These are phyloP conservation scores for Xylariaceae sp. DNA, from an alignment of 2,329 filamentous ascomycete genomes.

Conservation along the genomic window DNA sequence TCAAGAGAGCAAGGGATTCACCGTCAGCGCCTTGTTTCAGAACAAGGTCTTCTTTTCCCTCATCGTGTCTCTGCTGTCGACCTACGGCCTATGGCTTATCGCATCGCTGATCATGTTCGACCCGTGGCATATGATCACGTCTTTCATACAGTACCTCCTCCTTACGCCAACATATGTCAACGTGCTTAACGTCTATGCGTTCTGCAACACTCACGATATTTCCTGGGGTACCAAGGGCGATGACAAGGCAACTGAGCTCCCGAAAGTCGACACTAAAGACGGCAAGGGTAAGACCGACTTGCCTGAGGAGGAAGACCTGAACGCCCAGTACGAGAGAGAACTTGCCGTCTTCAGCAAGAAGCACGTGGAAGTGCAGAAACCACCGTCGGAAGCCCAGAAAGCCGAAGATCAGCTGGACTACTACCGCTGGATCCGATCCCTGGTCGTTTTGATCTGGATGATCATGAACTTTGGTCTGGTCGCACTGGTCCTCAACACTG, in stretches of 20 bases:
- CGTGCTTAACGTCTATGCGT: slow-evolving; percentile 97
- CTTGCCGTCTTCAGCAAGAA: slow-evolving; percentile 67
- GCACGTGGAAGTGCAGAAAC: slow-evolving; percentile 61
- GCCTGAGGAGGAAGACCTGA: slow-evolving; percentile 88
- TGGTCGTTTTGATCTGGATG: slow-evolving; percentile 93
- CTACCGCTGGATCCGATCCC: slow-evolving; percentile 90
- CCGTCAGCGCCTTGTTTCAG: slow-evolving; percentile 64
- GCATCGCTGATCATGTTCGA: slow-evolving; percentile 93
- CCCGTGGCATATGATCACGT: slow-evolving; percentile 99
- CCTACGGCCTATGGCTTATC: slow-evolving; percentile 87
- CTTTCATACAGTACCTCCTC: slow-evolving; percentile 87
- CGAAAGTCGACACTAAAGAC: slow-evolving; percentile 81
- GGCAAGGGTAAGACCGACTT: slow-evolving; percentile 89
- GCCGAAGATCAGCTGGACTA: slow-evolving; percentile 93
- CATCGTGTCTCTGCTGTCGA: slow-evolving; percentile 85
- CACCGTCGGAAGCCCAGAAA: slow-evolving; percentile 44
- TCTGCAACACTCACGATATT: slow-evolving; percentile 97
- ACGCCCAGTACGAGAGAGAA: slow-evolving; percentile 89
- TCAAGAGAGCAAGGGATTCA: slow-evolving; percentile 63
- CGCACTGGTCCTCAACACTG: slow-evolving; percentile 79
- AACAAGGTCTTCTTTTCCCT: slow-evolving; percentile 89
- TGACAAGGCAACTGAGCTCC: slow-evolving; percentile 87
- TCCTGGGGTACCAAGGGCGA: slow-evolving; percentile 98
- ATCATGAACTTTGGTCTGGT: slow-evolving; percentile 87
- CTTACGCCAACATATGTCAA: slow-evolving; percentile 96